Evolutionary conservation across 2,329 filamentous ascomycete species (phyloP), one percentile per base, ranked within the genome.

Genomic region (Colletotrichum magnum): DNA sequence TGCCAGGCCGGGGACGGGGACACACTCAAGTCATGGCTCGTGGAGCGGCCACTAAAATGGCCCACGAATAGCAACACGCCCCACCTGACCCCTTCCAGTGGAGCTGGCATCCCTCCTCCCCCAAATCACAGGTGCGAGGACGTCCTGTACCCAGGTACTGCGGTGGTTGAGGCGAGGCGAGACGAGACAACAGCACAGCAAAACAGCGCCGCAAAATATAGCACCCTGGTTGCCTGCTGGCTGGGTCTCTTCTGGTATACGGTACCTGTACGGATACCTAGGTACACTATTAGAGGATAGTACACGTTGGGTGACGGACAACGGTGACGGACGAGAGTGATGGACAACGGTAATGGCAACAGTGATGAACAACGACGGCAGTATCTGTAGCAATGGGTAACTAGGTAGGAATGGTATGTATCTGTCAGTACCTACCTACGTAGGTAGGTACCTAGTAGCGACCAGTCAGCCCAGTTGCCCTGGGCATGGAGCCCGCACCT

Each of bases 11-110:
- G 24, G 50, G 58, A 39, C 26, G 28, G 59, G 32, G 63, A 43
- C 13, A n/a, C 41, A 15, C 13, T 43, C 41, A 43, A 43, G 41
- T 43, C 41, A 43, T 43, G 41, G 21, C 3, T 56, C 43, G 28
- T 24, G 52, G 36, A 60, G 50, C 45, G 52, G 45, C 64, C 59
- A 43, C 32, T 67, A 61, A 61, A 61, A 61, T n/a, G 41, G 51
- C 51, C 60, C 57, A 65, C 41, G 69, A 71, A 71, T 71, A 69
- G 69, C 52, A 71, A 65, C 69, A 58, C 5, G 60, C 65, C 65
- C 69, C 65, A 71, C 57, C 50, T 57, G 47, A 65, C 69, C 59
- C 52, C 47, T 36, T 60, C 45, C 32, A 18, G 57, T 66, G 67
- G 63, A 60, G 62, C 36, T 47, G 62, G 16, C 50, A 54, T 15